These are phyloP conservation scores for Colletotrichum sp. DNA, from an alignment of 2,329 filamentous ascomycete species.

Conservation along the genomic window DNA sequence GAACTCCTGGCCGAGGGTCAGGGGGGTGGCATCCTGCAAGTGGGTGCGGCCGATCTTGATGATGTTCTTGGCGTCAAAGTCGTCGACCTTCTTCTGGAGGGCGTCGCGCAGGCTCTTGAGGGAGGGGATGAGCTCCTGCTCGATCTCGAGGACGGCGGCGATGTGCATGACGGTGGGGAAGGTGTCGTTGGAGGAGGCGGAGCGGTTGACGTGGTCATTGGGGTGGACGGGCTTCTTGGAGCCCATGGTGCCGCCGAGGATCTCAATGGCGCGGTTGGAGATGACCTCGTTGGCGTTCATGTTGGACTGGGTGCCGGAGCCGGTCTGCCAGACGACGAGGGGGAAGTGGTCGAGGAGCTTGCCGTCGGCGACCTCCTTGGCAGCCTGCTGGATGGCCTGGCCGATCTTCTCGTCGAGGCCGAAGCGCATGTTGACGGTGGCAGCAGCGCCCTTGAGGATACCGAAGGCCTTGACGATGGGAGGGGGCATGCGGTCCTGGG, in stretches of 20 bases:
- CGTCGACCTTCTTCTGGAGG: conserved; percentile 85
- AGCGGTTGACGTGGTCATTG: conserved; percentile 99
- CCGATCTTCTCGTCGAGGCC: conserved; percentile 81
- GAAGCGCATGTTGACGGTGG: conserved; percentile 93
- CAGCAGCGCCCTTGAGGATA: conserved; percentile 95
- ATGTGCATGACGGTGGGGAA: conserved; percentile 99
- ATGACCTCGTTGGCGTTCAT: conserved; percentile 99
- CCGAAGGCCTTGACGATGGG: conserved; percentile 93
- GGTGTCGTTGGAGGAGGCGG: conserved; percentile 97
- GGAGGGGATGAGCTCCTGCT: conserved; percentile 82
- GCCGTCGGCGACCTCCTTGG: conserved; percentile 88
- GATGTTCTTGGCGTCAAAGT: conserved; percentile 84
- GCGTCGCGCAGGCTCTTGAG: conserved; percentile 82
- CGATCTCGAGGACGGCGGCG: conserved; percentile 91
- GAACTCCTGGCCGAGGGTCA: conserved; percentile 97
- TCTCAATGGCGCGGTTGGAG: conserved; percentile 98
- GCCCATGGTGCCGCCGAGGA: conserved; percentile 91
- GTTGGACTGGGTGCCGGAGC: conserved; percentile 98
- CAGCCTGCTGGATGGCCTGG: conserved; percentile 92
- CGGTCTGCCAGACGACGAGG: conserved; percentile 98
- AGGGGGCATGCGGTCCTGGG: conserved; percentile 96
- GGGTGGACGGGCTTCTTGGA: conserved; percentile 98
- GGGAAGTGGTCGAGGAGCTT: conserved; percentile 98
- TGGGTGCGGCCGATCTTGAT: conserved; percentile 99
- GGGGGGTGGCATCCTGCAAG: conserved; percentile 93